phyloP scores from a whole-genome alignment of 371 early-diverging fungal species.

The Mucor circinelloides region DNA sequence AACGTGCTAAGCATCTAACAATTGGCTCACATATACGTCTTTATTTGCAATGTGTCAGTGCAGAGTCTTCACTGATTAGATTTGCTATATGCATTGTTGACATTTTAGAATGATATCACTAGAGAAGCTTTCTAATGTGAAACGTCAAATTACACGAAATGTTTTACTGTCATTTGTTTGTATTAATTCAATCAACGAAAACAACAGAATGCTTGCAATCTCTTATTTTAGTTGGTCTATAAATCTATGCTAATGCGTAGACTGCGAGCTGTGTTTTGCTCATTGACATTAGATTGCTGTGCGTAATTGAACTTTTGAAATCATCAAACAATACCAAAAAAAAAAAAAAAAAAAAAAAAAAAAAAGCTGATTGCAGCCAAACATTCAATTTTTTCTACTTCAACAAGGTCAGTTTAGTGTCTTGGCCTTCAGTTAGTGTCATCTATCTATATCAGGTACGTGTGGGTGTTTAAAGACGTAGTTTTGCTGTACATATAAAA shows the following conservation, averaged over 20 bases:
- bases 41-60: neutral
- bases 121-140: neutral
- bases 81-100: neutral
- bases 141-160: neutral
- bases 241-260: neutral
- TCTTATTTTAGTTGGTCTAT: neutral
- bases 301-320: no score
- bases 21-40: neutral
- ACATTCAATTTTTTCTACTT: neutral
- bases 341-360: no score
- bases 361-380: no score
- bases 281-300: no score
- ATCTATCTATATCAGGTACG: neutral
- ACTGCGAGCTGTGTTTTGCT: neutral
- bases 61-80: neutral
- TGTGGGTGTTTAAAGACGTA: neutral
- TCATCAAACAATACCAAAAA: neutral
- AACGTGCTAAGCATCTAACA: neutral
- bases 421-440: neutral
- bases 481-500: neutral
- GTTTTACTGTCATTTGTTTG: neutral
- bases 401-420: neutral
- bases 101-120: neutral
- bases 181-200: neutral
- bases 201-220: neutral